These are phyloP conservation scores for Aquilaria sinensis DNA, from an alignment of 345 rosid species.

Conservation along the genomic window DNA sequence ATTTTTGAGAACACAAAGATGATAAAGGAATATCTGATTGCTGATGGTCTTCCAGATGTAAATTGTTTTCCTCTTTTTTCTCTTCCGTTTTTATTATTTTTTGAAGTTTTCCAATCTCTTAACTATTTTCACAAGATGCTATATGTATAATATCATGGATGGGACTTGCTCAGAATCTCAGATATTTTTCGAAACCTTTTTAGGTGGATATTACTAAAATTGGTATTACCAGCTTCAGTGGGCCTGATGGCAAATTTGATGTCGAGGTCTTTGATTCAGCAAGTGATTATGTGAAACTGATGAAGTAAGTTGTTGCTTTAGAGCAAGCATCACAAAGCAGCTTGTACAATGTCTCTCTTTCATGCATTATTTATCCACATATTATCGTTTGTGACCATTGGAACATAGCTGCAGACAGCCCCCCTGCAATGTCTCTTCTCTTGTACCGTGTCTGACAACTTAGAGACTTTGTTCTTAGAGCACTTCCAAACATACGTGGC, in stretches of 20 bases:
- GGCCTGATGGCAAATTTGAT: constrained; percentile 87
- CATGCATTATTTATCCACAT: neutral
- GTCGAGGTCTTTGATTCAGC: constrained; percentile 98
- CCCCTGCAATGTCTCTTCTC: neutral
- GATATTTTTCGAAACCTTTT: constrained; percentile 8
- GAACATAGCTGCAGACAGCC: no score
- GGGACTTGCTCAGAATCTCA: neutral
- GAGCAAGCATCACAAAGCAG: neutral
- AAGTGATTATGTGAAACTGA: constrained; percentile 74
- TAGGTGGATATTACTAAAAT: constrained; percentile 72
- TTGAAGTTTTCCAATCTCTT: neutral
- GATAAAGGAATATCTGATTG: constrained; percentile 75
- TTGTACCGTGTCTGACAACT: neutral
- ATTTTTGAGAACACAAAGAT: constrained; percentile 93
- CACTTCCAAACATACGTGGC: no score
- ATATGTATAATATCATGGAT: neutral
- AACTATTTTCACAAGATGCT: neutral
- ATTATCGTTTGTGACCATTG: neutral
- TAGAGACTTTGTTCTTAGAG: no score
- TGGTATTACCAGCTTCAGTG: constrained; percentile 65
- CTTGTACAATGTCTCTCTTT: neutral
- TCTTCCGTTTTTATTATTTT: constrained; percentile 6
- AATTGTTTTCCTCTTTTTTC: constrained; percentile 11
- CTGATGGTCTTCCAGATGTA: constrained; percentile 77
- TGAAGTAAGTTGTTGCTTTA: constrained; percentile 63